Percentiles rank a stretch among this genome's conserved stretches.
phyloP scores from a whole-genome alignment of 208 protist genomes.

The Trypanosoma vivax region DNA sequence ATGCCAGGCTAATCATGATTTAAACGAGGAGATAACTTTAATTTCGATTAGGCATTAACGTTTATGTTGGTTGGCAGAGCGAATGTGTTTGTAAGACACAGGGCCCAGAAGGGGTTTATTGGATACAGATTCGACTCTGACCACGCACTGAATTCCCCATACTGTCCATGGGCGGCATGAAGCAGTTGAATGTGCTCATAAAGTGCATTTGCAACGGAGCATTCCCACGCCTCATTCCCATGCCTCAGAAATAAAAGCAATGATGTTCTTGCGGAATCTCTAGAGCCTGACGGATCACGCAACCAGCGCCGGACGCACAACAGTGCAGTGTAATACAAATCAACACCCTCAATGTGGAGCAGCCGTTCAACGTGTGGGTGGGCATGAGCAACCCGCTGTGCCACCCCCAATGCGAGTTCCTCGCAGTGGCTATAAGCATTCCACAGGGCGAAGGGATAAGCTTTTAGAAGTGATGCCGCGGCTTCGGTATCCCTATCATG shows the following conservation, averaged over 20 bases:
- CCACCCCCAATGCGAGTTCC: conserved; percentile 14
- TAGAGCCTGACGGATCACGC: conserved; percentile 8
- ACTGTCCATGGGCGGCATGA: conserved; percentile 1
- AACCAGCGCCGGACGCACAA: conserved; percentile 48
- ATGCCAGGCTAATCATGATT: too few species aligned
- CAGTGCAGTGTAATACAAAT: conserved; percentile 33
- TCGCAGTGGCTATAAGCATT: conserved; percentile 4
- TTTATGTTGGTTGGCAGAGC: not conserved
- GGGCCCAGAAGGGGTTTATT: conserved; percentile 16
- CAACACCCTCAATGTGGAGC: conserved; percentile 26
- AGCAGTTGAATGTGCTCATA: conserved; percentile 14
- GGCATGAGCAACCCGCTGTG: not conserved
- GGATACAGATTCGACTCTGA: conserved; percentile 12
- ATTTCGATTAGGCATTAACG: too few species aligned
- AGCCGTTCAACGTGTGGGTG: conserved; percentile 22
- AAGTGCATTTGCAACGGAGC: conserved; percentile 13
- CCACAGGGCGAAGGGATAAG: conserved; percentile 1
- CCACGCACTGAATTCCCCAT: too few species aligned
- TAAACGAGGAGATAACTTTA: too few species aligned
- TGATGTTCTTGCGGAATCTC: conserved; percentile 8
- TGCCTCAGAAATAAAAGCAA: conserved; percentile 11
- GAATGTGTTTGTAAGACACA: conserved; percentile 18
- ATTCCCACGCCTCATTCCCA: conserved; percentile 13
- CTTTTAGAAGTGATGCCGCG: not conserved
- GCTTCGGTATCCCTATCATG: conserved; percentile 4